Evolutionary conservation across 768 basidiomycete genomes (phyloP).

Genomic region (Hirschioporus abietinus): DNA sequence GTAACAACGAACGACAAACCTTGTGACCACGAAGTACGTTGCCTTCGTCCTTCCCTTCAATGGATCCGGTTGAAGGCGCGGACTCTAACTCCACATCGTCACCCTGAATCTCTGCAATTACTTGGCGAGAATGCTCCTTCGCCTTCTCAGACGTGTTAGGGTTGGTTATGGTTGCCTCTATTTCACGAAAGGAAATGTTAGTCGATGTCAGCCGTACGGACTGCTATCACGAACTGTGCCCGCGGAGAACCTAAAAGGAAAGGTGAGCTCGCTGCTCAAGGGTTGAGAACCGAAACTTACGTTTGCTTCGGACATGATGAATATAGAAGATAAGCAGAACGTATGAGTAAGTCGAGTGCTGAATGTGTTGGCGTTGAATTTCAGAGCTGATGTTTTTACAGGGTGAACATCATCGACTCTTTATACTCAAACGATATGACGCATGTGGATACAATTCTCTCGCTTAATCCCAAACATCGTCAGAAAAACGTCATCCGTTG

Average conservation of each 20-base stretch:
- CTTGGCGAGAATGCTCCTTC: conserved; percentile 13
- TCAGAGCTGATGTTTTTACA: neutral
- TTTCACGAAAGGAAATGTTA: neutral
- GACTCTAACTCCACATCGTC: neutral
- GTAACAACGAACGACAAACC: neutral
- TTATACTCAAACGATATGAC: neutral
- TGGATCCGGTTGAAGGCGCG: neutral
- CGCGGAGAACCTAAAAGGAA: neutral
- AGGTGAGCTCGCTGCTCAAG: neutral
- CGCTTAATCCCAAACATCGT: neutral
- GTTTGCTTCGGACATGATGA: neutral
- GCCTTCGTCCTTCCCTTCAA: neutral
- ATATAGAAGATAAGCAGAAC: too few relatives aligned
- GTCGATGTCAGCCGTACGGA: neutral
- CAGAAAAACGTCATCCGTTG: neutral
- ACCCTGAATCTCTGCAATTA: conserved; percentile 7
- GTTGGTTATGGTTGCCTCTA: conserved; percentile 11
- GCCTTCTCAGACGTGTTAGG: conserved; percentile 14
- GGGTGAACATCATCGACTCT: neutral
- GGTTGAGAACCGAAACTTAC: neutral
- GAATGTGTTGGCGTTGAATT: neutral
- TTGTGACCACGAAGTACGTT: conserved; percentile 1
- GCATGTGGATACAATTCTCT: neutral
- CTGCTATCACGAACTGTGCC: neutral
- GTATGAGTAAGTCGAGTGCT: neutral